Evolutionary conservation across 176 grass and related monocot genomes (phyloP).

Genomic region (Poa pratensis): DNA sequence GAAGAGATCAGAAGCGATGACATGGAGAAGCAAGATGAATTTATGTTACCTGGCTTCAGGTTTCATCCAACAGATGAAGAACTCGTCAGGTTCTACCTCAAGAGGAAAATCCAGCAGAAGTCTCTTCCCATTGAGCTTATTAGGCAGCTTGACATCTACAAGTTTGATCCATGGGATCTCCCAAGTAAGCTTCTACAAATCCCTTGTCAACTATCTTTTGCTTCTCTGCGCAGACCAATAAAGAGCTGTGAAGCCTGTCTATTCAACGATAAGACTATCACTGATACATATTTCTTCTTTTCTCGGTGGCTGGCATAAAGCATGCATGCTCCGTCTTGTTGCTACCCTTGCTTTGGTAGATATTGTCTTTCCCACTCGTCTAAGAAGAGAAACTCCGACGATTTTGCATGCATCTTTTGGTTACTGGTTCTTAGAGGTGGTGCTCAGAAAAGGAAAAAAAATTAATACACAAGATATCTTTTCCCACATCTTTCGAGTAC

Average conservation of each 20-base stretch:
- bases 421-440: slow-evolving; percentile 30
- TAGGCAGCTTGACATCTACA: slow-evolving; percentile 98
- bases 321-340: slow-evolving; percentile 15
- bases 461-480: background rate
- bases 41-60: slow-evolving; percentile 93
- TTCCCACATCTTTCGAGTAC: background rate
- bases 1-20: slow-evolving; percentile 75
- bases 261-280: slow-evolving; percentile 14
- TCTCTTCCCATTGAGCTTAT: slow-evolving; percentile 96
- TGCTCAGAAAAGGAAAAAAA: slow-evolving; percentile 25
- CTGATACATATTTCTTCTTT: slow-evolving; percentile 8
- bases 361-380: background rate
- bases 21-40: slow-evolving; percentile 86
- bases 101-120: slow-evolving; percentile 92
- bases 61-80: slow-evolving; percentile 99
- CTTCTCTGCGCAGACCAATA: slow-evolving; percentile 3
- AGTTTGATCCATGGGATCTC: slow-evolving; percentile 99
- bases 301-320: background rate
- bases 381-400: background rate
- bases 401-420: slow-evolving; percentile 30
- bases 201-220: slow-evolving; percentile 14
- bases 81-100: slow-evolving; percentile 92
- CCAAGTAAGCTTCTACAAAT: slow-evolving; percentile 80
- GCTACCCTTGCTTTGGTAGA: background rate
- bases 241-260: slow-evolving; percentile 23